These are phyloP conservation scores for Herpotrichia juniperi DNA, from an alignment of 2,329 filamentous ascomycete genomes.

Conservation along the genomic window DNA sequence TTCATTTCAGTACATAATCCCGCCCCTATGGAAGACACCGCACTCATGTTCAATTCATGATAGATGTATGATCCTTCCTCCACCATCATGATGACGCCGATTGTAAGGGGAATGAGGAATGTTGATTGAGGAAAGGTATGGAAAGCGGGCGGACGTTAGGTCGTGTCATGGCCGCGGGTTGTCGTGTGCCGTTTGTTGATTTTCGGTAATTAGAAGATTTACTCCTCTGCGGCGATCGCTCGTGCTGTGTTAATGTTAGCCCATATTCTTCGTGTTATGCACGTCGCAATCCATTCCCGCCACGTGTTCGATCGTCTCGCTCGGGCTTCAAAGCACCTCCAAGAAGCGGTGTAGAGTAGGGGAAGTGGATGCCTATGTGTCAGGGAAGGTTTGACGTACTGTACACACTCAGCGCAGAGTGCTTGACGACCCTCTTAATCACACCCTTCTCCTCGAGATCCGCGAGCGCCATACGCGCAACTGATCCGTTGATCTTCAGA, in stretches of 20 bases:
- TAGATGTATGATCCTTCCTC: conserved; percentile 34
- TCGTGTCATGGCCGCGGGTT: not conserved
- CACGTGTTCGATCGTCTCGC: not conserved
- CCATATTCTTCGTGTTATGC: not conserved
- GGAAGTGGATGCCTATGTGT: not conserved
- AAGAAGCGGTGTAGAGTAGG: not conserved
- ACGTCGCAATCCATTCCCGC: not conserved
- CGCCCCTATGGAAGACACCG: not conserved
- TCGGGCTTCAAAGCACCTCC: not conserved
- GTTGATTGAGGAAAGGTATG: conserved; percentile 39
- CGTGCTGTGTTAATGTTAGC: conserved; percentile 39
- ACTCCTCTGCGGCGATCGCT: conserved; percentile 44
- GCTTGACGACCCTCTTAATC: conserved; percentile 96
- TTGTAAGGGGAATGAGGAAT: conserved; percentile 39
- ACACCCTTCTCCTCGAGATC: conserved; percentile 97
- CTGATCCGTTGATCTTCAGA: conserved; percentile 99
- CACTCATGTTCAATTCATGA: not conserved
- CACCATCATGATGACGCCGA: conserved; percentile 26
- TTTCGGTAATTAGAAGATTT: conserved; percentile 27
- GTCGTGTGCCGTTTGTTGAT: conserved; percentile 20
- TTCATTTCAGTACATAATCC: conserved; percentile 8
- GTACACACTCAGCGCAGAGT: conserved; percentile 99
- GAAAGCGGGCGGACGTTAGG: conserved; percentile 23
- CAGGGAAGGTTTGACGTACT: conserved; percentile 62
- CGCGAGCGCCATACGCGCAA: conserved; percentile 85